These are phyloP conservation scores for Patellifolia procumbens DNA, from an alignment of 179 eudicot genomes.

Conservation along the genomic window DNA sequence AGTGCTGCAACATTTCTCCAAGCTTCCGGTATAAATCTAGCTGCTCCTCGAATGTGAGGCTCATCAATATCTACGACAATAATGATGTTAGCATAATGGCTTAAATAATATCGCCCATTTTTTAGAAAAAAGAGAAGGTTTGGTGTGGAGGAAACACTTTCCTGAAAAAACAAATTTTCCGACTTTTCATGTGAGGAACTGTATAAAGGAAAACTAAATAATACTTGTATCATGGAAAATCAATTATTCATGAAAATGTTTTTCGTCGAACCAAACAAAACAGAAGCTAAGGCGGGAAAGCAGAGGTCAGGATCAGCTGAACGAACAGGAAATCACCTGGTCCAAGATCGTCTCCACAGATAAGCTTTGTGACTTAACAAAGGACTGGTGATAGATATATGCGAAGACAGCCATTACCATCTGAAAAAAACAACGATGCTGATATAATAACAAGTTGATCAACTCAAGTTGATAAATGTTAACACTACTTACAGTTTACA, in stretches of 20 bases:
- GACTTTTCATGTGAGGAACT: too few relatives aligned
- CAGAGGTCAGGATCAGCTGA: background rate
- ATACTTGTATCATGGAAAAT: too few relatives aligned
- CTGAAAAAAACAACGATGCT: slow-evolving; percentile 36
- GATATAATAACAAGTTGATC: background rate
- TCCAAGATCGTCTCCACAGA: slow-evolving; percentile 78
- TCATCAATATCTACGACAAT: slow-evolving; percentile 59
- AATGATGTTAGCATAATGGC: slow-evolving; percentile 12
- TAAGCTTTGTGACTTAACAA: slow-evolving; percentile 68
- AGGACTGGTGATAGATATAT: slow-evolving; percentile 92
- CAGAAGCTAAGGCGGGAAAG: background rate
- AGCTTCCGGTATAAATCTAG: slow-evolving; percentile 63
- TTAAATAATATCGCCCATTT: too few relatives aligned
- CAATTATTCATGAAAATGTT: background rate
- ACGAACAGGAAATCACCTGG: slow-evolving; percentile 51
- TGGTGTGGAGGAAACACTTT: too few relatives aligned
- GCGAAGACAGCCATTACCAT: slow-evolving; percentile 99
- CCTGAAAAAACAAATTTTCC: too few relatives aligned
- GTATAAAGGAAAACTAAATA: too few relatives aligned
- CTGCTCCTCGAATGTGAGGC: slow-evolving; percentile 83
- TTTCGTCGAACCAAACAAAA: too few relatives aligned
- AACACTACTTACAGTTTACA: background rate
- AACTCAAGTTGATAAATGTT: background rate
- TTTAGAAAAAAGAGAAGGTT: too few relatives aligned
- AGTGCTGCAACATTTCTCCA: slow-evolving; percentile 67